These are phyloP conservation scores for Leishmania tarentolae DNA, from an alignment of 208 protist genomes.

Conservation along the genomic window DNA sequence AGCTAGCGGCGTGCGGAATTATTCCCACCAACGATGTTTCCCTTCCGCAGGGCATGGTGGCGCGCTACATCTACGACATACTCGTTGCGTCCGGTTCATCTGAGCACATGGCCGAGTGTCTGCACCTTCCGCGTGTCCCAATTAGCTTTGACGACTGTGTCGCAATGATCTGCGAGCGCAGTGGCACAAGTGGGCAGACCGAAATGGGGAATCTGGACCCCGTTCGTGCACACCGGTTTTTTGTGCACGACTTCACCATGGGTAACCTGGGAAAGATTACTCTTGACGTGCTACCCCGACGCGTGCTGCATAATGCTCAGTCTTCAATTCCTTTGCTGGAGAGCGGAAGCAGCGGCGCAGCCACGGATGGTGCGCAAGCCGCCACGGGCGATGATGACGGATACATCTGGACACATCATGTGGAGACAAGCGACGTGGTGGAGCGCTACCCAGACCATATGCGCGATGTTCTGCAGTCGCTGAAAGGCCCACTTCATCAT, in stretches of 20 bases:
- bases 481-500: slow-evolving; percentile 39
- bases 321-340: slow-evolving; percentile 14
- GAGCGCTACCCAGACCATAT: slow-evolving; percentile 84
- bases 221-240: slow-evolving; percentile 66
- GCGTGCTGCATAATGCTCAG: slow-evolving; percentile 36
- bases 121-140: slow-evolving; percentile 79
- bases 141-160: slow-evolving; percentile 91
- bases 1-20: slow-evolving; percentile 85
- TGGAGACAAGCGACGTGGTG: slow-evolving; percentile 75
- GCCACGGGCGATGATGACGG: slow-evolving; percentile 21
- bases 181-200: slow-evolving; percentile 79
- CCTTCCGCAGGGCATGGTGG: slow-evolving; percentile 61
- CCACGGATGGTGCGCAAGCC: not conserved
- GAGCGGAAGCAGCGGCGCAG: slow-evolving; percentile 8
- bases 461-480: slow-evolving; percentile 63
- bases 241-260: slow-evolving; percentile 87
- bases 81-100: slow-evolving; percentile 53
- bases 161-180: slow-evolving; percentile 89
- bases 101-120: slow-evolving; percentile 87
- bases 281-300: slow-evolving; percentile 76
- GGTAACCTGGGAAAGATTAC: slow-evolving; percentile 85
- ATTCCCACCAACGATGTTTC: slow-evolving; percentile 87
- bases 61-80: slow-evolving; percentile 88
- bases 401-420: slow-evolving; percentile 67
- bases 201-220: slow-evolving; percentile 84